Conservation (phyloP, 75 land plant genomes). For the Cryptomeria japonica region DNA sequence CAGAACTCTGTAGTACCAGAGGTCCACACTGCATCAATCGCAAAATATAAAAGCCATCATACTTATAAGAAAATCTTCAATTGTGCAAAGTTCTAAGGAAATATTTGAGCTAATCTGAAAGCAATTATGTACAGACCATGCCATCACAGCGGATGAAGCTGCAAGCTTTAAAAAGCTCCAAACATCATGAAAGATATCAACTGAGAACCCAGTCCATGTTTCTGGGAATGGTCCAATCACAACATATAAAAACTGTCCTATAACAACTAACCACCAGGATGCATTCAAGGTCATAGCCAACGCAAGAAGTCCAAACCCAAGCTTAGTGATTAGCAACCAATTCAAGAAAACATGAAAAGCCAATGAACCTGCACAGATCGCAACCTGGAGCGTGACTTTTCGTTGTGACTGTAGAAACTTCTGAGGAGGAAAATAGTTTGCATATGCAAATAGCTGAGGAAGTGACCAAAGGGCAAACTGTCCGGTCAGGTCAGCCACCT, state of each 20-base stretch:
- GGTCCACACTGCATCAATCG: conserved; percentile 26
- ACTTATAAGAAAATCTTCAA: background rate
- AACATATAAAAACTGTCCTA: conserved; percentile 21
- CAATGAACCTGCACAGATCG: background rate
- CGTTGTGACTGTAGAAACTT: background rate
- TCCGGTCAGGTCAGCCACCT: background rate
- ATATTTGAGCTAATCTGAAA: background rate
- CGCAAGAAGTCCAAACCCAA: conserved; percentile 12
- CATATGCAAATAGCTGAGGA: conserved; percentile 11
- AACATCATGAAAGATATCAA: conserved; percentile 9
- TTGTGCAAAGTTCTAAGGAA: background rate
- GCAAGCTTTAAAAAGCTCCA: conserved; percentile 26
- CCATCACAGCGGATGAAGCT: conserved; percentile 24
- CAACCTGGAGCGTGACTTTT: background rate
- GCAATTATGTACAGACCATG: conserved; percentile 26
- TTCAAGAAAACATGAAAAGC: conserved; percentile 9
- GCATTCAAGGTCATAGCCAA: conserved; percentile 3
- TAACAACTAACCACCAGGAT: conserved; percentile 19
- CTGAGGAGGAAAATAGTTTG: background rate
- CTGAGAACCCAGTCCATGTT: conserved; percentile 28
- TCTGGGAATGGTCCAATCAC: conserved; percentile 18
- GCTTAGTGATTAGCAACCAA: conserved; percentile 21
- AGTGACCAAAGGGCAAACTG: conserved; percentile 7
- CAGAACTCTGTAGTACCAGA: conserved; percentile 32
- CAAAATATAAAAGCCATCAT: background rate